Base-by-base conservation (phyloP, 2,329 filamentous ascomycete species). In the Aspergillus thermomutatus region DNA sequence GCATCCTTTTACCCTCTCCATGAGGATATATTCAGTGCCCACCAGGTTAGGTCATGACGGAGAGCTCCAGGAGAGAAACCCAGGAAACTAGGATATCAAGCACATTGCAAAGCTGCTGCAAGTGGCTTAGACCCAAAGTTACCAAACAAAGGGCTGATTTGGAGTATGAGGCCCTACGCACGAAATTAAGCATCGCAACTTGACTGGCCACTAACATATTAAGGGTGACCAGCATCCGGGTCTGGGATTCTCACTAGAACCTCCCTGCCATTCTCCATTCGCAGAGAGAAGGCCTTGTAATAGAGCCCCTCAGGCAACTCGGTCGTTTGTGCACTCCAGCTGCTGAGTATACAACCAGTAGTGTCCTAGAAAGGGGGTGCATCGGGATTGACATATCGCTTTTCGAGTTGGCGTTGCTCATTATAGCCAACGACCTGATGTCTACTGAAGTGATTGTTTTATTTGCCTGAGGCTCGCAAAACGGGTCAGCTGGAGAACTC, bases 391-490 rank as follows among this genome's bases (percentile, higher is more conserved):
- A 60, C 47, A 53, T 69, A 67, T 46, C 72, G 66, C 23, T 64
- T 63, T 57, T 60, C 55, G 25, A 72, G 61, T 53, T 71, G 66
- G 2, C 40, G 48, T 9, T 68, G 46, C 53, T 76, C 74, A 53
- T 75, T 67, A 67, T 48, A 73, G 55, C 69, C 69, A 73, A 48
- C 71, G 61, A 25, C 70, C 70, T 52, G 65, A 63, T 3, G 66
- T 69, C 50, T 71, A 73, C 60, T 48, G 31, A 28, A 59, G 56
- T 21, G 65, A 66, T 34, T 50, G 26, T 25, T 25, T 4, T 3
- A 25, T 25, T 25, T 25, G 25, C 3, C 25, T 25, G 25, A 25
- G 25, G 25, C 4, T 25, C 25, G 25, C 25, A 25, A 4, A 25
- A 4, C 25, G 11, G 41, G 17, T 45, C 41, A 23, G 41, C 9